These are phyloP conservation scores for Nemophila menziesii DNA, from an alignment of 257 asterid species.

Conservation along the genomic window DNA sequence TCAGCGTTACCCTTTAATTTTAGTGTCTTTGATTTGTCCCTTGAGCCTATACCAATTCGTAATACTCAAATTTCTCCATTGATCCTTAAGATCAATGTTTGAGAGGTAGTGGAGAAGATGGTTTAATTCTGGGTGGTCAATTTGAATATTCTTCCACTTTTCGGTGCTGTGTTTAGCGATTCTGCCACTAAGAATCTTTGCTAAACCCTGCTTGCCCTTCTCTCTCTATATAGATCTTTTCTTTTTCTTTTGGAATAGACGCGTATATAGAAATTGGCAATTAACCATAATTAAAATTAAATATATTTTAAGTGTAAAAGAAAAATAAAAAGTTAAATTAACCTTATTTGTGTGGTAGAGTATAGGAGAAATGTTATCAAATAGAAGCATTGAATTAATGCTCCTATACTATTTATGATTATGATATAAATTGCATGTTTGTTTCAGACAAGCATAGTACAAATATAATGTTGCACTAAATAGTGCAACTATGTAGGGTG, in stretches of 20 bases:
- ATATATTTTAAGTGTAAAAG: no score
- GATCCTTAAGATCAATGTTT: constrained; percentile 74
- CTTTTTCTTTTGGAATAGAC: no score
- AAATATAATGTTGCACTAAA: constrained; percentile 66
- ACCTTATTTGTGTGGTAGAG: constrained; percentile 49
- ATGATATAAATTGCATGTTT: constrained; percentile 26
- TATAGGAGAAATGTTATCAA: constrained; percentile 40
- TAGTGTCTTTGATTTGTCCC: constrained; percentile 46
- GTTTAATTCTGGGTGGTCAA: constrained; percentile 57
- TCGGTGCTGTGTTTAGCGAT: constrained; percentile 68
- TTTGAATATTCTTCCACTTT: constrained; percentile 66
- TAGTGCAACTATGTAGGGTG: constrained; percentile 67
- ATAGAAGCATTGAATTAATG: constrained; percentile 22
- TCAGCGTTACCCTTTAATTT: constrained; percentile 36
- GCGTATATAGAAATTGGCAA: no score
- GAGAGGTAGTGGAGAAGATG: constrained; percentile 47
- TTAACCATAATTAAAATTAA: no score
- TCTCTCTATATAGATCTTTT: no score
- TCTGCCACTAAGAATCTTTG: no score
- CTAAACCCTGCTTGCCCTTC: no score
- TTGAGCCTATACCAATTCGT: constrained; percentile 44
- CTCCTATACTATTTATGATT: constrained; percentile 50
- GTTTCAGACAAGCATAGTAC: constrained; percentile 56
- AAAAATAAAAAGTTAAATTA: no score
- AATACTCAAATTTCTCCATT: constrained; percentile 80